Conservation (phyloP, 768 basidiomycete genomes). For the Leccinum subgranulosum region DNA sequence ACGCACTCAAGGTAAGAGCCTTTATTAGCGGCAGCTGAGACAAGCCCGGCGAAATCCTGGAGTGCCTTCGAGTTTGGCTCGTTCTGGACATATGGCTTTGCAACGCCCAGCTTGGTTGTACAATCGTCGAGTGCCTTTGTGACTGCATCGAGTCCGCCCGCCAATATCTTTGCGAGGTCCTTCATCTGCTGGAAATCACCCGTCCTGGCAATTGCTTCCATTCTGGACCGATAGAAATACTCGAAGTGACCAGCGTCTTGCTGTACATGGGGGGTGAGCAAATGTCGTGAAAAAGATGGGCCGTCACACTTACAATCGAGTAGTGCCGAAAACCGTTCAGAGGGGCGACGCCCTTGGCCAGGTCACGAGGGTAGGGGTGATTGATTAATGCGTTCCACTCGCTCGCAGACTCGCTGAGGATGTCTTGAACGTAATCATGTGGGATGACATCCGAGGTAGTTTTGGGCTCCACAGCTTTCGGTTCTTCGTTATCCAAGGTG, state of each 20-base stretch:
- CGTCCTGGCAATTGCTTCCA: background rate
- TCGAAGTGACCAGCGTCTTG: slow-evolving; percentile 7
- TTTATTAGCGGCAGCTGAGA: background rate
- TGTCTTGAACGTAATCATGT: slow-evolving; percentile 1
- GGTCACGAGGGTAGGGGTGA: background rate
- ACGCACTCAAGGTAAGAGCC: slow-evolving; percentile 9
- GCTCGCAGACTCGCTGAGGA: background rate
- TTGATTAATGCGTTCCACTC: background rate
- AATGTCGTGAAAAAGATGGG: background rate
- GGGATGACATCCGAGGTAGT: background rate
- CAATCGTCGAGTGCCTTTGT: background rate
- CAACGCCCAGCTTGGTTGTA: background rate
- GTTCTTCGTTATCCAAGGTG: background rate
- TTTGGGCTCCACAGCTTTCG: background rate
- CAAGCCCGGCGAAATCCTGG: background rate
- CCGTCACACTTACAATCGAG: slow-evolving; percentile 2
- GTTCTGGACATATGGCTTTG: background rate
- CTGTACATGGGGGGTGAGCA: background rate
- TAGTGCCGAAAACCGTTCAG: slow-evolving; percentile 6
- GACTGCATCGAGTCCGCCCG: background rate
- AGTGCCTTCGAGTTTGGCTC: background rate
- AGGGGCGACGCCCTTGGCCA: background rate
- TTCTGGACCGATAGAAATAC: background rate
- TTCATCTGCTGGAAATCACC: slow-evolving; percentile 1
- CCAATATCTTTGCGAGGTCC: background rate